phyloP scores from a whole-genome alignment of 2,329 filamentous ascomycete genomes.

The Orbilia quercus region DNA sequence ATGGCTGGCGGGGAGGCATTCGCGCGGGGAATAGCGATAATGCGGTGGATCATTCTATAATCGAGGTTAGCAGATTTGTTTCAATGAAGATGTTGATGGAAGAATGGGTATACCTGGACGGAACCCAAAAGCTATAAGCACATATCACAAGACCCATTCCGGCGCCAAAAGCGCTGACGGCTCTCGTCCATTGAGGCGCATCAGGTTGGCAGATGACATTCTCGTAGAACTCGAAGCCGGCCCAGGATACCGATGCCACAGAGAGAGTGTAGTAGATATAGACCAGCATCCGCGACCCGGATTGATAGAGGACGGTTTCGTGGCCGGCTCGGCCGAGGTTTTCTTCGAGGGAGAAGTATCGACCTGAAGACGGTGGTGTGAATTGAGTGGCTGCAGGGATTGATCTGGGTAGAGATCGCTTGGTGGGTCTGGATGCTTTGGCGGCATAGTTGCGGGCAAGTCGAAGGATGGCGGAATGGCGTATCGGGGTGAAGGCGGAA shows the following conservation, averaged over 20 bases:
- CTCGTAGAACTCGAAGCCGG: constrained; percentile 37
- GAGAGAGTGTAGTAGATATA: constrained; percentile 50
- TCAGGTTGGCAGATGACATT: constrained; percentile 37
- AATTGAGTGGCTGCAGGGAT: not conserved
- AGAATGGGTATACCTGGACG: constrained; percentile 29
- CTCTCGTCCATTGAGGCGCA: constrained; percentile 41
- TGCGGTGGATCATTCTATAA: constrained; percentile 39
- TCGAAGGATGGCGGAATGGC: constrained; percentile 25
- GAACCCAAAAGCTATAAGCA: constrained; percentile 48
- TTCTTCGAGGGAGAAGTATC: constrained; percentile 48
- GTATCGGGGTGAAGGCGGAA: constrained; percentile 17
- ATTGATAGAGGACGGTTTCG: constrained; percentile 54
- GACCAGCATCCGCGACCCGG: constrained; percentile 33
- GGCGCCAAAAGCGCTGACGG: constrained; percentile 23
- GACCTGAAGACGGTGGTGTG: not conserved
- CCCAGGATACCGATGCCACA: constrained; percentile 33
- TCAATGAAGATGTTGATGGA: not conserved
- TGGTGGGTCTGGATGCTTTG: constrained; percentile 32
- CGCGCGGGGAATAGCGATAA: constrained; percentile 29
- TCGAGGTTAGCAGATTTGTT: not conserved
- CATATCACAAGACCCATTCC: constrained; percentile 51
- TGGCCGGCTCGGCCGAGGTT: constrained; percentile 48
- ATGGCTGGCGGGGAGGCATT: constrained; percentile 18
- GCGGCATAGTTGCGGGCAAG: constrained; percentile 42
- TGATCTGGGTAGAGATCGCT: constrained; percentile 20